A percentile compares a stretch with the other conserved stretches of the same genome.
These are phyloP conservation scores for Henckelia pumila DNA, from an alignment of 257 asterid genomes.

Conservation along the genomic window DNA sequence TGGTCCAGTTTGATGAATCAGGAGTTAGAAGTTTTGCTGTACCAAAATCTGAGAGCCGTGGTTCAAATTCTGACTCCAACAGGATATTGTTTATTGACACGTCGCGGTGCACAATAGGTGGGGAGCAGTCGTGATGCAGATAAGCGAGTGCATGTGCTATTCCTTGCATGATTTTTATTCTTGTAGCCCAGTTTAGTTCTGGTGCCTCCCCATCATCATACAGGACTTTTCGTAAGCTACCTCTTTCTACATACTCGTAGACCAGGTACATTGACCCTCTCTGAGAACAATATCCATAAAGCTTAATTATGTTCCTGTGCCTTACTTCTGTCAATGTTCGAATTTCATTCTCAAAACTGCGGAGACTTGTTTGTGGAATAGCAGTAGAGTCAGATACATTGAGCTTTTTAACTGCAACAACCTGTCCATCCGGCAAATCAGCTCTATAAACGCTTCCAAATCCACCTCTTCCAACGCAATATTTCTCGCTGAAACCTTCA, in stretches of 20 bases:
- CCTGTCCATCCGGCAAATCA: constrained; percentile 48
- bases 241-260: constrained; percentile 79
- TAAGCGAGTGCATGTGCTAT: constrained; percentile 93
- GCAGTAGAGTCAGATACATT: constrained; percentile 57
- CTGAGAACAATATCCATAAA: constrained; percentile 74
- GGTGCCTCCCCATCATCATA: constrained; percentile 45
- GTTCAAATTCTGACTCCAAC: constrained; percentile 69
- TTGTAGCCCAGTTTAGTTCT: constrained; percentile 59
- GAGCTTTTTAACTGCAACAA: constrained; percentile 79
- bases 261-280: constrained; percentile 76
- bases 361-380: constrained; percentile 38
- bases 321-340: constrained; percentile 70
- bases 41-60: constrained; percentile 86
- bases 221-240: constrained; percentile 62
- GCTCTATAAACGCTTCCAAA: constrained; percentile 81
- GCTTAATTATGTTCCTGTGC: constrained; percentile 90
- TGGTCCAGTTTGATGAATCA: constrained; percentile 73
- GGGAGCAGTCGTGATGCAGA: constrained; percentile 89
- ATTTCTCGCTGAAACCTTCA: constrained; percentile 50
- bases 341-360: constrained; percentile 85
- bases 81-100: constrained; percentile 66
- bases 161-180: constrained; percentile 74
- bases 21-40: constrained; percentile 65
- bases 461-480: constrained; percentile 89
- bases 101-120: constrained; percentile 86